Base-by-base conservation (phyloP, 805 yeast species). In the Zygoascus bituminiphila region DNA sequence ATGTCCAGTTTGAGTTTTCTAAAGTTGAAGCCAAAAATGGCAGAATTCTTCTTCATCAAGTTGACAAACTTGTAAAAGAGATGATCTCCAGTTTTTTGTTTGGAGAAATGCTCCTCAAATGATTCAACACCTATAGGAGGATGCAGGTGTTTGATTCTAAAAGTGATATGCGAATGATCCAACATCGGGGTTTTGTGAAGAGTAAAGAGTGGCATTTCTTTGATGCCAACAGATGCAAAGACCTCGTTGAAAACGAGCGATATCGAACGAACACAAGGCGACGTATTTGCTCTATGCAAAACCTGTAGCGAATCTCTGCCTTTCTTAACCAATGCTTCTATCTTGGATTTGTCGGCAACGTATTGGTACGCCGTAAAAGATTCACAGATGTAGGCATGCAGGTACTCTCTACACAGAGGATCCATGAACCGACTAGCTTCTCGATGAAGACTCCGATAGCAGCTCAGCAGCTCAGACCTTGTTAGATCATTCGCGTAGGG, bases 311-410 rank as follows among this genome's bases (percentile, higher is more conserved):
- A 53, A 2, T 37, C 45, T 23, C 24, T 20, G 1, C 57, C 62
- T 4, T 29, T 31, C 10, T 41, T 22, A 2, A 48, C 24, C 29
- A 60, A 51, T 2, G 53, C 56, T 15, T 39, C 15, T 5, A 60
- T 41, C 20, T 47, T 44, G 2, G 12, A 8, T 8, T 37, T 35
- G 29, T 49, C 47, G n/a, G 54, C 50, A 26, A 53, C 55, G 44
- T 54, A 59, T 38, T 50, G 57, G 47, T 39, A 50, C 3, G 55
- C 50, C 6, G 47, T 41, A 44, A 59, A 57, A 12, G 49, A 17
- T 26, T 56, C 57, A 33, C 49, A 44, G 20, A 45, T 22, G 17
- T 31, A 17, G 6, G 22, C 41, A 17, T 46, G 47, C 20, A 56
- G 49, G 41, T 40, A 50, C n/a, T 21, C 26, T 12, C 56, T 47